Percentiles rank a stretch among this genome's conserved stretches.
phyloP scores from a whole-genome alignment of 306 rosid species.

The Betula pendula region DNA sequence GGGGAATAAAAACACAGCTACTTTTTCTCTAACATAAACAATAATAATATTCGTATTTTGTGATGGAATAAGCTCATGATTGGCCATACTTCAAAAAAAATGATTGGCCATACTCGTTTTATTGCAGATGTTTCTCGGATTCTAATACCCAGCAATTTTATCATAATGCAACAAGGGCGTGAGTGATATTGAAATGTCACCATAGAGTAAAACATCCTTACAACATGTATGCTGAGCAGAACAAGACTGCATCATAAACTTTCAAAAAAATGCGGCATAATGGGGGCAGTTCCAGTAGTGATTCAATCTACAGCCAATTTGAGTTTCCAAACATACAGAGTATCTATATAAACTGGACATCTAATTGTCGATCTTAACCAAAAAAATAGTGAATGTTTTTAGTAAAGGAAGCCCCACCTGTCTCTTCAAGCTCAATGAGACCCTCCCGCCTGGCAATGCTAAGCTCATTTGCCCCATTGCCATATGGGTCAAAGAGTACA shows the following conservation, averaged over 20 bases:
- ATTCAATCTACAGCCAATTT: background rate
- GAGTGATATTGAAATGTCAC: background rate
- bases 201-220: background rate
- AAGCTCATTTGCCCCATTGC: constrained; percentile 44
- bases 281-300: background rate
- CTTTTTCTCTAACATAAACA: background rate
- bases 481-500: constrained; percentile 65
- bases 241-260: background rate
- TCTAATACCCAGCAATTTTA: background rate
- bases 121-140: background rate
- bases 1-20: constrained; percentile 1
- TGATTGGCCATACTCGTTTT: background rate
- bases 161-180: background rate
- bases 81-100: too few relatives aligned
- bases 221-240: background rate
- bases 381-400: background rate
- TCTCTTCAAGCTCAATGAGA: constrained; percentile 52
- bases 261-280: background rate
- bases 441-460: constrained; percentile 38
- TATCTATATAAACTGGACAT: background rate
- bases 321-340: background rate
- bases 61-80: background rate
- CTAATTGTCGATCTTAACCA: background rate
- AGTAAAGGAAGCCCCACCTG: constrained; percentile 52
- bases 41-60: background rate